Evolutionary conservation across 306 rosid genomes (phyloP), one percentile per base, ranked within the genome.

Genomic region (Fagus crenata): DNA sequence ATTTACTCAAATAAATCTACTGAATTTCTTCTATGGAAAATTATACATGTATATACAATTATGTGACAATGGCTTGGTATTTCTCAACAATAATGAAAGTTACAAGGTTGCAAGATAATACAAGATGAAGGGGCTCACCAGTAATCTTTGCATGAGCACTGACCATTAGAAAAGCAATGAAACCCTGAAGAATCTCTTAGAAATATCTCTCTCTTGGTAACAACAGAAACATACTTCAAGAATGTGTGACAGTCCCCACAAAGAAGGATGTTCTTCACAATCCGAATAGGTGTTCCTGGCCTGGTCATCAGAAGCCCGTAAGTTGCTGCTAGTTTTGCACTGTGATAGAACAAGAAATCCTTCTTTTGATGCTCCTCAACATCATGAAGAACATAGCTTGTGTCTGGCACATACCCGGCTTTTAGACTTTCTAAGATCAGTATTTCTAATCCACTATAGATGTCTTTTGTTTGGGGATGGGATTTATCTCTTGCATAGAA

Each of bases 181-280:
- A 94, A 88, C 43, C 97, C 97, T 0, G 97, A 89, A 78, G 93
- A 81, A 81, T 94, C 98, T 82, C 96, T 78, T 31, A 89, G 80
- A 76, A 84, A 58, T 67, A 92, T 88, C 32, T 87, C 87, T 80
- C 93, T 92, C 82, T 81, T 84, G 3, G 88, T 78, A 70, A 94
- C 85, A 63, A 82, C 33, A n/a, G 98, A 89, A 75, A 83, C 88
- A 87, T 81, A 85, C 81, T 94, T 92, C 59, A 94, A 77, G 81
- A 94, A 94, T 33, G 83, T 15, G 83, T 94, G 97, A 75, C 98
- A 92, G 82, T 94, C 97, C 28, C 96, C 98, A 74, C 98, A 94
- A 11, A 94, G 80, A 41, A 87, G 85, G 53, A 94, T 82, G 80
- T 89, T 94, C 86, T 94, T 92, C 79, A 89, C 95, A 4, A 92